Evolutionary conservation across 1,284 basidiomycete genomes (phyloP).

Genomic region (Termitomyces sp.): DNA sequence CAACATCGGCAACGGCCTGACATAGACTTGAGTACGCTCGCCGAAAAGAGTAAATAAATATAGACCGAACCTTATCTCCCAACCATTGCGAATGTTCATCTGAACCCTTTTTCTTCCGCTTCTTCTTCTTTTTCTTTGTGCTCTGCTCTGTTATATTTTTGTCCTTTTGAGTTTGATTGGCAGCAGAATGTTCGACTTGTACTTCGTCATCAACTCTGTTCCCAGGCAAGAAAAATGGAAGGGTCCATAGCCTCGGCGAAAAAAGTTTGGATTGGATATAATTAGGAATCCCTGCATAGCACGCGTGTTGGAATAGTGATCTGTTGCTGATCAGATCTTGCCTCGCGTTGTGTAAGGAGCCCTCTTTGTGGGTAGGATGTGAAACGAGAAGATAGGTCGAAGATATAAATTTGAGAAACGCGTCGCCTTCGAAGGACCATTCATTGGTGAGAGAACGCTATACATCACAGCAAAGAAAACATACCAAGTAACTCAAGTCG

Average conservation of each 20-base stretch:
- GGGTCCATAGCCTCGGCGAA: slow-evolving; percentile 58
- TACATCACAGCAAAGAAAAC: not conserved
- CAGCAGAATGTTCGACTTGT: not conserved
- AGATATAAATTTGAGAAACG: slow-evolving; percentile 73
- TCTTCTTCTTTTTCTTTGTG: slow-evolving; percentile 32
- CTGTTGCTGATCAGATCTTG: slow-evolving; percentile 72
- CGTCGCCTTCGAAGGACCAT: slow-evolving; percentile 54
- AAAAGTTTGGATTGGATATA: slow-evolving; percentile 74
- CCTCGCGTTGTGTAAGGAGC: slow-evolving; percentile 57
- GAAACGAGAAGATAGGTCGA: slow-evolving; percentile 71
- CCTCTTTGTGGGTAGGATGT: slow-evolving; percentile 57
- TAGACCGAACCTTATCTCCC: slow-evolving; percentile 62
- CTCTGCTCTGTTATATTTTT: slow-evolving; percentile 4
- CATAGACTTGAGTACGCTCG: not conserved
- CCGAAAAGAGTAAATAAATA: not conserved
- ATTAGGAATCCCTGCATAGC: slow-evolving; percentile 51
- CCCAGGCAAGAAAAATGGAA: slow-evolving; percentile 38
- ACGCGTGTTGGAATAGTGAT: slow-evolving; percentile 53
- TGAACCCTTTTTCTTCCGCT: slow-evolving; percentile 25
- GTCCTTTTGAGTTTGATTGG: slow-evolving; percentile 5
- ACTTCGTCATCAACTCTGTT: not conserved
- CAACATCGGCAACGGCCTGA: slow-evolving; percentile 76
- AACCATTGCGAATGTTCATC: slow-evolving; percentile 44
- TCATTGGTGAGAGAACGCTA: not conserved
- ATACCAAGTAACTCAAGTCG: slow-evolving; percentile 74